phyloP scores from a whole-genome alignment of 2,329 filamentous ascomycete genomes.

The Cercospora berteroae region DNA sequence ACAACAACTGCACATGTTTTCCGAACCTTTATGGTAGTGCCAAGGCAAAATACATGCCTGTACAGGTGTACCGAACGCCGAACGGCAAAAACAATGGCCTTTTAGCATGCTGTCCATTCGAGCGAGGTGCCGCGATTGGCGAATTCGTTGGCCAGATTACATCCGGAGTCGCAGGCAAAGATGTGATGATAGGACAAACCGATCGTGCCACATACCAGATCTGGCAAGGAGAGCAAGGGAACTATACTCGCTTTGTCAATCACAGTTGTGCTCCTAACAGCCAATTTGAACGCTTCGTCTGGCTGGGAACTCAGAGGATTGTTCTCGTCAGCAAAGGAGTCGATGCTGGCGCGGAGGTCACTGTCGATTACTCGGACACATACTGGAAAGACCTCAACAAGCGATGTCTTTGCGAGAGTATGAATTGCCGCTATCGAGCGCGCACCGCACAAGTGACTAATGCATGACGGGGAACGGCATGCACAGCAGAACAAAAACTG shows the following conservation, averaged over 20 bases:
- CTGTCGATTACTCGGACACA: slow-evolving; percentile 58
- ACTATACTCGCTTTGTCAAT: slow-evolving; percentile 60
- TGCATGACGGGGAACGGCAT: background rate
- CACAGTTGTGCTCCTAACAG: slow-evolving; percentile 59
- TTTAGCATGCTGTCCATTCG: slow-evolving; percentile 48
- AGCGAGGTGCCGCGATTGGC: slow-evolving; percentile 53
- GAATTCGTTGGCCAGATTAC: slow-evolving; percentile 59
- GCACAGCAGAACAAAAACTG: background rate
- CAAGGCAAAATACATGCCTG: slow-evolving; percentile 43
- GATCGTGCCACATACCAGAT: slow-evolving; percentile 55
- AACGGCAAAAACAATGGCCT: slow-evolving; percentile 58
- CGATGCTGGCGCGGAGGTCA: slow-evolving; percentile 54
- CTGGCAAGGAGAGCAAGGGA: slow-evolving; percentile 56
- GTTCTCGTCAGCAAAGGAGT: slow-evolving; percentile 58
- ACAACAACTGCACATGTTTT: slow-evolving; percentile 55
- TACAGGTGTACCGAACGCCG: slow-evolving; percentile 54
- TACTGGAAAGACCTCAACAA: slow-evolving; percentile 59
- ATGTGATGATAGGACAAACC: slow-evolving; percentile 52
- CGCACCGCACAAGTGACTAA: slow-evolving; percentile 13
- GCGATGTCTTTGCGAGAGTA: slow-evolving; percentile 54
- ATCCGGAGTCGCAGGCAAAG: slow-evolving; percentile 51
- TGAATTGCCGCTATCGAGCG: slow-evolving; percentile 50
- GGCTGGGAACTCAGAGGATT: slow-evolving; percentile 56
- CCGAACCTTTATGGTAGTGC: slow-evolving; percentile 52
- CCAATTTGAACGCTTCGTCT: slow-evolving; percentile 58